Evolutionary conservation across 1,284 basidiomycete species (phyloP), one percentile per base, ranked within the genome.

Genomic region (Heterobasidion irregulare): DNA sequence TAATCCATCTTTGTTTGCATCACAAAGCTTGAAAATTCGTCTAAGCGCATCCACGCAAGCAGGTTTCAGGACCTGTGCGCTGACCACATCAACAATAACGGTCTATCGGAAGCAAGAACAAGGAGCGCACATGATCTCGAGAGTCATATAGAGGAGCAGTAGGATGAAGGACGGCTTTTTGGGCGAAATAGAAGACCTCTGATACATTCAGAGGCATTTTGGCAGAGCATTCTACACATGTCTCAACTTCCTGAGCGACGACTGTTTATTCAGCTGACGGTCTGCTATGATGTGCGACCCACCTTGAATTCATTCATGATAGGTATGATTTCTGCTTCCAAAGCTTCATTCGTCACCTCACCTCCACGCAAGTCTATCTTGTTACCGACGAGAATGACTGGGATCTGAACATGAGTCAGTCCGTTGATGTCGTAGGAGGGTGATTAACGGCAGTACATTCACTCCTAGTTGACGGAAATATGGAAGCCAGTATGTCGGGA

Each of bases 161-260:
- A 1, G 97, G 96, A 69, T 98, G 94, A 15, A 98, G 76, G 32
- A 99, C 97, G 6, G 97, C 97, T 68, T 98, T 98, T 72, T 98
- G 96, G 0, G 97, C 96, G 70, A 98, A 98, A 71, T 97, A 98
- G 74, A 99, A 97, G n/a, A 98, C 93, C 70, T 98, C 96, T 35
- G 94, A 95, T 52, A 99, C 89, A 72, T 99, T 99, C 58, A 95
- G 70, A 19, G 91, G 87, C 52, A 89, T 75, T 64, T 89, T 86
- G 0, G 95, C 94, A 9, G 93, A 96, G 68, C 94, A 97, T 73
- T 98, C 96, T 36, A 99, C 92, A 65, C 95, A 98, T 32, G 96
- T 98, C 71, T 99, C 95, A 53, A 98, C 94, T 81, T 96, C 93
- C 92, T 95, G 61, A 13, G 45, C 41, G 43, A 47, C 52, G 35